Conservation (phyloP, 768 basidiomycete genomes). For the Antrodiella citrinella region DNA sequence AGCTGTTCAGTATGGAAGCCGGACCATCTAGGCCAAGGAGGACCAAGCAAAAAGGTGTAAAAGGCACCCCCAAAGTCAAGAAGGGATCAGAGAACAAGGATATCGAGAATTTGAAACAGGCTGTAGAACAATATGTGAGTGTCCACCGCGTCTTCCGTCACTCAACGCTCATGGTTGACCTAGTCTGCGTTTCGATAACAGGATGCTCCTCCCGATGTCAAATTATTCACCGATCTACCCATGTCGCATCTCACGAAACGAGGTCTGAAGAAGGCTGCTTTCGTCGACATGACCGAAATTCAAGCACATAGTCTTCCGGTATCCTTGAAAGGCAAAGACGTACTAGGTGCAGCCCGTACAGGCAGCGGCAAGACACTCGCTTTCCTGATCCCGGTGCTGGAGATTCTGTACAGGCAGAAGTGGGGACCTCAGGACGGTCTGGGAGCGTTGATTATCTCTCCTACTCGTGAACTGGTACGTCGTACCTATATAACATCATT, state of each 20-base stretch:
- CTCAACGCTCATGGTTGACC: conserved; percentile 11
- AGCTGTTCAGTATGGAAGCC: no score
- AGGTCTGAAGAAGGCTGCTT: conserved; percentile 84
- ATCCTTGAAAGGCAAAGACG: conserved; percentile 54
- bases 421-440: conserved; percentile 71
- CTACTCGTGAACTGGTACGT: conserved; percentile 85
- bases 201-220: conserved; percentile 44
- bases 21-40: conserved; percentile 5
- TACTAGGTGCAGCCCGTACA: conserved; percentile 62
- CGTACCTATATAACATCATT: not conserved
- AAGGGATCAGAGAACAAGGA: conserved; percentile 40
- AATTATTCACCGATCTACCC: conserved; percentile 65
- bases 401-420: conserved; percentile 53
- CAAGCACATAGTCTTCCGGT: conserved; percentile 53
- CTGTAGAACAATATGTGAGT: conserved; percentile 45
- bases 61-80: conserved; percentile 27
- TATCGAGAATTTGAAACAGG: conserved; percentile 40
- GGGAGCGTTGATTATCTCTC: conserved; percentile 89
- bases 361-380: conserved; percentile 73
- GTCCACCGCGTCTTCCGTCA: not conserved
- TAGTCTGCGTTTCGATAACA: conserved; percentile 24
- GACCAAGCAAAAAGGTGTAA: conserved; percentile 9
- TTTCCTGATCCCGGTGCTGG: conserved; percentile 60
- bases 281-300: conserved; percentile 81
- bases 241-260: conserved; percentile 70